Base-by-base conservation (phyloP, 1,139 yeast genomes). In the Pneumocystis oryctolagi region DNA sequence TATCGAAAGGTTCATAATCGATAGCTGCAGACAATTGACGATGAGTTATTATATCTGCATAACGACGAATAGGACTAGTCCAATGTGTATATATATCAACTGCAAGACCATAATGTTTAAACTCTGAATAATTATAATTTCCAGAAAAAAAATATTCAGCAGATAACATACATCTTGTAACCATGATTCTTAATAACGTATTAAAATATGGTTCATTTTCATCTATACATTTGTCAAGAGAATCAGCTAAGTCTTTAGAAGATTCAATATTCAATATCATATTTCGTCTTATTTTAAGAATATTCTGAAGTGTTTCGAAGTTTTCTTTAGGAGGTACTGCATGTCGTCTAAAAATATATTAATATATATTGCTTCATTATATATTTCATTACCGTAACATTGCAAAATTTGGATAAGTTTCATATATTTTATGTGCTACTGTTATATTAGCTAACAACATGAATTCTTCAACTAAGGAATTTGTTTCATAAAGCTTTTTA, bases 101-200 rank as follows among this genome's bases (percentile, higher is more conserved):
- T 0, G 99, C 99, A 66, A 94, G 80, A 72, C 99, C 99, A 74
- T 94, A 94, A 78, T 94, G 99, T 66, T 85, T 84, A 76, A 89
- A 94, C 68, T 94, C 98, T n/a, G 95, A 84, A 71, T 88, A 88
- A 6, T 95, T 88, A 70, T 80, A 88, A 18, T 87, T 83, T n/a
- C 99, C 98, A 0, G 96, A 82, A 6, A 95, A 84, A 78, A 94
- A 94, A 73, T 94, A 94, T 71, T 92, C 97, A 1, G 99, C 99
- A 1, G 98, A 96, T 87, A 89, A 88, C 98, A 94, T 94, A 76
- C 98, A 92, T 71, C 99, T 82, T 0, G 99, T 94, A 5, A 97
- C 94, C 96, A 92, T 87, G 67, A 94, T 92, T 75, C 99, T 85
- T 9, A 92, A 80, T 70, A 94, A 79, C 0, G 97, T 92, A 75